Percentiles rank a stretch among this genome's conserved stretches.
Conservation (phyloP, 2,329 filamentous ascomycete species). For the Alternaria triticina region DNA sequence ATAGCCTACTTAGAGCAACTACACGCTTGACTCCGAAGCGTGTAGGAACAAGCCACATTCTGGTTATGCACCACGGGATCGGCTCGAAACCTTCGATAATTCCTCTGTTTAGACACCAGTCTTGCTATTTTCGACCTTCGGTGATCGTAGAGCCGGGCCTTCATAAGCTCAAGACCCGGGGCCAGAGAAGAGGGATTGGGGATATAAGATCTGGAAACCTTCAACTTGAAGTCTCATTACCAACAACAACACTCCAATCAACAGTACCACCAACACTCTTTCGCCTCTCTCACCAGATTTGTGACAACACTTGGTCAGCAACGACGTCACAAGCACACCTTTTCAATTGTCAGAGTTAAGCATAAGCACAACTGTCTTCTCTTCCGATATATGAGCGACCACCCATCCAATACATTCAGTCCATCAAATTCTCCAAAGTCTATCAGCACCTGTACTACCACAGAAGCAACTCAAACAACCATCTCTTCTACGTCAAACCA, state of each 20-base stretch:
- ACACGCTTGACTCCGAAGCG: slow-evolving; percentile 28
- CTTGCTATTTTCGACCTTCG: slow-evolving; percentile 30
- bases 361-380: slow-evolving; percentile 3
- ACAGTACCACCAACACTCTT: slow-evolving; percentile 6
- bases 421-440: slow-evolving; percentile 31
- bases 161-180: slow-evolving; percentile 14
- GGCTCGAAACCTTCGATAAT: slow-evolving; percentile 30
- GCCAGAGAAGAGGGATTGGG: slow-evolving; percentile 5
- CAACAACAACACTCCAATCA: slow-evolving; percentile 9
- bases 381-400: slow-evolving; percentile 31
- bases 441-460: slow-evolving; percentile 7
- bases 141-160: slow-evolving; percentile 21
- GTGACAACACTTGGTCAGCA: slow-evolving; percentile 2
- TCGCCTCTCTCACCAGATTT: neutral
- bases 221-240: slow-evolving; percentile 16
- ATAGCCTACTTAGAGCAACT: slow-evolving; percentile 12
- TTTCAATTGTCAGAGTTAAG: neutral
- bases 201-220: slow-evolving; percentile 33
- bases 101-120: slow-evolving; percentile 26
- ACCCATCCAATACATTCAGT: slow-evolving; percentile 23
- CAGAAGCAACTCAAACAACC: slow-evolving; percentile 13
- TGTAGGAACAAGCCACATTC: slow-evolving; percentile 23
- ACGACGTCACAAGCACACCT: slow-evolving; percentile 3
- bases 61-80: slow-evolving; percentile 33
- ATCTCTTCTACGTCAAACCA: slow-evolving; percentile 9